A percentile compares a stretch with the other conserved stretches of the same genome.
phyloP scores from a whole-genome alignment of 2,329 filamentous ascomycete genomes.

The Tolypocladium tropicale region DNA sequence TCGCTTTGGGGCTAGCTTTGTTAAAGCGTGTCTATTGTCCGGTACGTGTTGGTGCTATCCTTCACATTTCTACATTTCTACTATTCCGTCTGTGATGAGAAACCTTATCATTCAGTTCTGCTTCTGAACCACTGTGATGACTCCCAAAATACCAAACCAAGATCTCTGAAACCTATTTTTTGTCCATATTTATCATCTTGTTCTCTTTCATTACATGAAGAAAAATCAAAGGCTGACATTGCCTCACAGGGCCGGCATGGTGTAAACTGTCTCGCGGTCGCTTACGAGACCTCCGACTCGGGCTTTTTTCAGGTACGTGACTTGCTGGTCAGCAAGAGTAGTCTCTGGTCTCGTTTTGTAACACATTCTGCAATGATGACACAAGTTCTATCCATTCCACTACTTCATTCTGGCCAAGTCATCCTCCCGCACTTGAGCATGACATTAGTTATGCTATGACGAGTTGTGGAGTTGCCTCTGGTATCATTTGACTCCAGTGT shows the following conservation, averaged over 20 bases:
- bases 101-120: slow-evolving; percentile 57
- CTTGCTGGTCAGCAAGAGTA: slow-evolving; percentile 1
- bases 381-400: slow-evolving; percentile 68
- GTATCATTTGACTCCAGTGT: slow-evolving; percentile 55
- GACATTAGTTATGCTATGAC: slow-evolving; percentile 40
- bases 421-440: slow-evolving; percentile 61
- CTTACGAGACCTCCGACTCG: not conserved
- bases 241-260: not conserved
- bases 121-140: slow-evolving; percentile 62
- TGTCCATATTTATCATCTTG: no score
- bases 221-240: not conserved
- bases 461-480: slow-evolving; percentile 62
- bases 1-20: not conserved
- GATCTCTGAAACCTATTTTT: slow-evolving; percentile 40
- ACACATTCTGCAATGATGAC: slow-evolving; percentile 21
- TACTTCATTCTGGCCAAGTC: slow-evolving; percentile 57
- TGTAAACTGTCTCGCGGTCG: not conserved
- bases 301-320: slow-evolving; percentile 8
- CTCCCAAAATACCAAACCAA: slow-evolving; percentile 54
- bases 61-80: not conserved
- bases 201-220: not conserved
- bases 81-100: slow-evolving; percentile 47
- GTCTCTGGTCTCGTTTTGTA: not conserved
- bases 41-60: no score
- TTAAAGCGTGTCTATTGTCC: not conserved